Evolutionary conservation across 306 rosid species (phyloP), one percentile per base, ranked within the genome.

Genomic region (Prunus armeniaca): DNA sequence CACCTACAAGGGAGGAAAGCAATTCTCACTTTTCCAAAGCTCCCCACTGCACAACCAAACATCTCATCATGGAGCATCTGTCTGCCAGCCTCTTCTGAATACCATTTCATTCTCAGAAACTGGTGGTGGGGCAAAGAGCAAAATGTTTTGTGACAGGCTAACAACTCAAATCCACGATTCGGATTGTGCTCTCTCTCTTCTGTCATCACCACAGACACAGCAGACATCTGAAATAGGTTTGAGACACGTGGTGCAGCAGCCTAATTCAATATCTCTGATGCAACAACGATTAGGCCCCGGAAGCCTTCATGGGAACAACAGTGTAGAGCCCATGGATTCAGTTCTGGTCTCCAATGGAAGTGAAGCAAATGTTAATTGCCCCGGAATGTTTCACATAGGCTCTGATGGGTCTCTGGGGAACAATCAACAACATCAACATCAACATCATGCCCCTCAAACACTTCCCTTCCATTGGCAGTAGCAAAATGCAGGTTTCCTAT

Each of bases 131-230:
- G 38, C 49, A 61, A 84, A 84, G 69, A 77, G 78, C 83, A 82
- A 87, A 67, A 69, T 81, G 80, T 81, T 81, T 41, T 78, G 80
- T 70, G 93, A 87, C 81, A 74, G 79, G 76, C 61, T 84, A 73
- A 73, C 90, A 67, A 71, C 73, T 72, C 78, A 79, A 66, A 82
- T 77, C 61, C 88, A 64, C 1, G 91, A 83, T 49, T 78, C 97
- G 63, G 87, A 89, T 64, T 86, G 97, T 95, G 99, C 97, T 95
- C 99, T 92, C 99, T 95, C 97, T 95, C 99, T 95, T 92, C 99
- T 95, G 99, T 95, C 99, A 95, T 90, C 97, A 43, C 89, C 91
- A 69, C 97, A 83, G 83, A 70, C 89, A 28, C 96, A 73, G 67
- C 78, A 80, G 86, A 69, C 86, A 75, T 82, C 90, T 13, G 87